Percentiles rank a stretch among this genome's conserved stretches.
These are phyloP conservation scores for Arthrobotrys iridis DNA, from an alignment of 2,329 filamentous ascomycete genomes.

Conservation along the genomic window DNA sequence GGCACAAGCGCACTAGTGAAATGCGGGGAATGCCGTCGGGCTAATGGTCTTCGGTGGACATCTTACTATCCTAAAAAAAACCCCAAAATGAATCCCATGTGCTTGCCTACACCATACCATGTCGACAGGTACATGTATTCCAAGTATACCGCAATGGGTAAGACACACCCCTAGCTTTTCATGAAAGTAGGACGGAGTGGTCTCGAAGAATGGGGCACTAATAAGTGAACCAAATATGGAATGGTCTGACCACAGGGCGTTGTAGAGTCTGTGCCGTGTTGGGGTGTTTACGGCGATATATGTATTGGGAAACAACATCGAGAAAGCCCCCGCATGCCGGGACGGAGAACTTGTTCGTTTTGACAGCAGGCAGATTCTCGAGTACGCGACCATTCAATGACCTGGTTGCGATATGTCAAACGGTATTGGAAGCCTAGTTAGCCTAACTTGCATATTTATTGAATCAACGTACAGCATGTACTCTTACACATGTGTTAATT, in stretches of 20 bases:
- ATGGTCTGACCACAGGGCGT: neutral
- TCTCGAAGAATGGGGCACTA: neutral
- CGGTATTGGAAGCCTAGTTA: slow-evolving; percentile 29
- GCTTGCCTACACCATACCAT: neutral
- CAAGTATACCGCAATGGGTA: no score
- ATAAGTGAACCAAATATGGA: slow-evolving; percentile 4
- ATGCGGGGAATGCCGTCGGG: slow-evolving; percentile 38
- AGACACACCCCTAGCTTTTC: no score
- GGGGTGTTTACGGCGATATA: slow-evolving; percentile 45
- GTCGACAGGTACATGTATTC: no score
- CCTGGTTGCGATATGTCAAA: neutral
- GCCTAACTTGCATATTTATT: slow-evolving; percentile 1
- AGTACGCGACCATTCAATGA: neutral
- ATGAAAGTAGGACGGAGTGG: no score
- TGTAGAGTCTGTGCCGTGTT: slow-evolving; percentile 3
- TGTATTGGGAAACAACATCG: slow-evolving; percentile 38
- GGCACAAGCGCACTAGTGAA: neutral
- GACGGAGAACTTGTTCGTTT: slow-evolving; percentile 13
- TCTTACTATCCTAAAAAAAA: neutral
- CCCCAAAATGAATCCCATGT: neutral
- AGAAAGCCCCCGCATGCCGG: slow-evolving; percentile 18
- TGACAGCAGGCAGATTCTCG: slow-evolving; percentile 17
- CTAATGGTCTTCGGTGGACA: neutral
- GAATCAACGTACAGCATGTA: neutral
- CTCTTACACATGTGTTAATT: neutral